These are phyloP conservation scores for Leccinum variicolor DNA, from an alignment of 768 basidiomycete genomes.

Conservation along the genomic window DNA sequence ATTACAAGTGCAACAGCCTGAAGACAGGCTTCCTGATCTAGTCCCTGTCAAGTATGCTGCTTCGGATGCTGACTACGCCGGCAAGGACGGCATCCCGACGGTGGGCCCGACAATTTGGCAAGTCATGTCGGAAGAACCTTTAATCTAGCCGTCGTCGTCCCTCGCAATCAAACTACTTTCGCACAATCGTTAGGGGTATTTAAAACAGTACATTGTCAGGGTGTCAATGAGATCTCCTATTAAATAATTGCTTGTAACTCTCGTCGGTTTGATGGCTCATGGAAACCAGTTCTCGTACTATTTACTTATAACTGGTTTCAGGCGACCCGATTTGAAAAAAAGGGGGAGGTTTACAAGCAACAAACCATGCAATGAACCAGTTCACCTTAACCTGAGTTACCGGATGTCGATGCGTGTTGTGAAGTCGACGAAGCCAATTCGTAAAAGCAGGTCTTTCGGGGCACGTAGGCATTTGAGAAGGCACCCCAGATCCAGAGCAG, in stretches of 20 bases:
- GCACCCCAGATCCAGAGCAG: slow-evolving; percentile 30
- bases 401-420: slow-evolving; percentile 2
- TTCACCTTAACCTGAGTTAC: slow-evolving; percentile 1
- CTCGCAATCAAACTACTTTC: slow-evolving; percentile 9
- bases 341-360: background rate
- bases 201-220: background rate
- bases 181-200: background rate
- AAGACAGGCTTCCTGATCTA: background rate
- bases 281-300: slow-evolving; percentile 17
- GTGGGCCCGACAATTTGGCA: background rate
- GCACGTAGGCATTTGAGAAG: slow-evolving; percentile 9
- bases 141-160: background rate
- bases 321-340: slow-evolving; percentile 4
- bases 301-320: background rate
- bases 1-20: too few relatives aligned
- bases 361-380: background rate
- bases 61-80: background rate
- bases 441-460: background rate
- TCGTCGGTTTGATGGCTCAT: slow-evolving; percentile 5
- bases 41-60: background rate
- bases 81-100: background rate
- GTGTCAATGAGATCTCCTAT: background rate
- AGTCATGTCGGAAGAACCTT: background rate
- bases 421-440: slow-evolving; percentile 4
- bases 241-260: background rate